Percentiles rank a stretch among this genome's conserved stretches.
Evolutionary conservation across 495 filamentous ascomycete species (phyloP).

Genomic region (Aspergillus egyptiacus): DNA sequence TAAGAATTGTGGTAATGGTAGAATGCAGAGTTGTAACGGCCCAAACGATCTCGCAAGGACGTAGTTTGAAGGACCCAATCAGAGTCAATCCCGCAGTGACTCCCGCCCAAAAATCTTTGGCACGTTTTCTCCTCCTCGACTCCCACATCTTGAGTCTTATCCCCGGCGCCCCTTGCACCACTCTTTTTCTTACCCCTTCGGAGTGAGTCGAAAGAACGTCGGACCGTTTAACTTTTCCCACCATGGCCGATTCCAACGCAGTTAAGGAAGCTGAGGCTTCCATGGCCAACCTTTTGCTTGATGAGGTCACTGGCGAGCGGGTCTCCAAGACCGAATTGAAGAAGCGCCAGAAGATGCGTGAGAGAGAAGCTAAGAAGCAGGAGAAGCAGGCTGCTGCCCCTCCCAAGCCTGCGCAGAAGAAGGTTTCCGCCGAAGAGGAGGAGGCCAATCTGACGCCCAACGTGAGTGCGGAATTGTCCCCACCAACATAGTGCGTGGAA

Average conservation of each 20-base stretch:
- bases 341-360: conserved; percentile 88
- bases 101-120: conserved; percentile 40
- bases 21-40: neutral
- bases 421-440: conserved; percentile 59
- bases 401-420: conserved; percentile 56
- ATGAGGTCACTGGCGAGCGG: conserved; percentile 80
- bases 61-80: conserved; percentile 24
- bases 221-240: conserved; percentile 10
- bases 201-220: conserved; percentile 3
- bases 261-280: conserved; percentile 55
- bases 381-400: conserved; percentile 74
- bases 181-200: conserved; percentile 1
- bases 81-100: conserved; percentile 21
- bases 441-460: conserved; percentile 86
- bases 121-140: conserved; percentile 26
- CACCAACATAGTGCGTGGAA: neutral
- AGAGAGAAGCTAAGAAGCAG: conserved; percentile 80
- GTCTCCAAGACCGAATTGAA: conserved; percentile 88
- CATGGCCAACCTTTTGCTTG: conserved; percentile 69
- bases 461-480: conserved; percentile 41
- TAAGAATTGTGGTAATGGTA: neutral
- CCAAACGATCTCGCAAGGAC: neutral
- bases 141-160: conserved; percentile 16
- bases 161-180: conserved; percentile 5
- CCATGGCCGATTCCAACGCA: conserved; percentile 42